Evolutionary conservation across 2,329 filamentous ascomycete genomes (phyloP), one percentile per base, ranked within the genome.

Genomic region (Clarireedia hainanense): DNA sequence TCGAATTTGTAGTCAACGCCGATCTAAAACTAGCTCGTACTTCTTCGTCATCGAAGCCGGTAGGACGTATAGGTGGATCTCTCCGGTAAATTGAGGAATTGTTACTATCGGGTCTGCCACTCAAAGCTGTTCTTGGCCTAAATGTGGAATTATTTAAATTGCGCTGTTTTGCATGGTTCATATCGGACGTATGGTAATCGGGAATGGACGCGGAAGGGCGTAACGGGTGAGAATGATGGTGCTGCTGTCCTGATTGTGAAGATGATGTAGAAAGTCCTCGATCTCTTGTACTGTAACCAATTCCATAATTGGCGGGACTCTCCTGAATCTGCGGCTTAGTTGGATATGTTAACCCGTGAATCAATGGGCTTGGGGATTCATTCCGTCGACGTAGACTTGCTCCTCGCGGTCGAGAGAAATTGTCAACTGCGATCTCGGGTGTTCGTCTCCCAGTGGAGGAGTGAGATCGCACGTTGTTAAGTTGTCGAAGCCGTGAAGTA

Each of bases 21-120:
- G 83, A 86, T 53, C 81, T 76, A 60, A 80, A 76, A 60, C 82
- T 85, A 14, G 79, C 76, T 24, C 83, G 75, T 24, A 78, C 68
- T 58, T 78, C 75, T 27, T 69, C 68, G 23, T 52, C 56, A 14
- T 69, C 66, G 23, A 62, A 60, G 4, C 59, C 61, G 14, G 58
- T 53, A 26, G 67, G 60, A 24, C 61, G 58, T 37, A 59, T 37
- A 20, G 62, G 56, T 24, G 60, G 66, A n/a, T 68, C 68, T n/a
- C 62, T 59, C 14, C 61, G 58, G 47, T 65, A 57, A 34, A 55
- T 24, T 12, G 59, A 48, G 5, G 62, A 64, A 37, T 63, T 62
- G 40, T 64, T 65, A 52, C 60, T 65, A 42, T 69, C 64, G 50
- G 61, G 62, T 56, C 60, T 52, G 23, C 40, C 40, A 27, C 40